phyloP scores from a whole-genome alignment of 2,329 filamentous ascomycete genomes.

The Diaporthe aspalathi region DNA sequence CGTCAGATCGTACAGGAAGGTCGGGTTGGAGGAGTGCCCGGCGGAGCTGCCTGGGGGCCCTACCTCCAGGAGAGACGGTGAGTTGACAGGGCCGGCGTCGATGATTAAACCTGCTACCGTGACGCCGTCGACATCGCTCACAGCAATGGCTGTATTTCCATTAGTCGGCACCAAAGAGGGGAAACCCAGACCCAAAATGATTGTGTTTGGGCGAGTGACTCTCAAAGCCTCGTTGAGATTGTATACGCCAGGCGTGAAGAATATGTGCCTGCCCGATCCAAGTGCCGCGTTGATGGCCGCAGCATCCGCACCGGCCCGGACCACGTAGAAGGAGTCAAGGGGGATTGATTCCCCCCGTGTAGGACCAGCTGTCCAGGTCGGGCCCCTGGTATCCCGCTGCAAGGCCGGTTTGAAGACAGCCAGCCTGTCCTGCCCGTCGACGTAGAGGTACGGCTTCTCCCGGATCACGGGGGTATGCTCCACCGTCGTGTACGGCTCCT shows the following conservation, averaged over 20 bases:
- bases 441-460: conserved; percentile 48
- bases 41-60: conserved; percentile 43
- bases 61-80: conserved; percentile 46
- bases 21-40: conserved; percentile 45
- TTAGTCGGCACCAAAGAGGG: conserved; percentile 46
- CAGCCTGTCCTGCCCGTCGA: conserved; percentile 43
- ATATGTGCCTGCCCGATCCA: conserved; percentile 45
- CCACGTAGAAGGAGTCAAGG: conserved; percentile 46
- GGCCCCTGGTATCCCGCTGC: conserved; percentile 45
- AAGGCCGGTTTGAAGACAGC: conserved; percentile 47
- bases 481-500: conserved; percentile 47
- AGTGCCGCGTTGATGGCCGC: conserved; percentile 46
- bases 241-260: conserved; percentile 49
- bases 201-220: conserved; percentile 43
- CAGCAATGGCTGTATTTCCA: conserved; percentile 43
- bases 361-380: conserved; percentile 44
- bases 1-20: conserved; percentile 49
- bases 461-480: conserved; percentile 46
- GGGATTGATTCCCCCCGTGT: conserved; percentile 47
- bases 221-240: conserved; percentile 45
- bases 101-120: conserved; percentile 49
- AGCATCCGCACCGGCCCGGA: conserved; percentile 42
- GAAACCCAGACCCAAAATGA: conserved; percentile 47
- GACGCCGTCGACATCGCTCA: conserved; percentile 48
- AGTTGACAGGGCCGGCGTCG: conserved; percentile 45